Conservation (phyloP, 2,329 filamentous ascomycete genomes). For the Botryotinia calthae region DNA sequence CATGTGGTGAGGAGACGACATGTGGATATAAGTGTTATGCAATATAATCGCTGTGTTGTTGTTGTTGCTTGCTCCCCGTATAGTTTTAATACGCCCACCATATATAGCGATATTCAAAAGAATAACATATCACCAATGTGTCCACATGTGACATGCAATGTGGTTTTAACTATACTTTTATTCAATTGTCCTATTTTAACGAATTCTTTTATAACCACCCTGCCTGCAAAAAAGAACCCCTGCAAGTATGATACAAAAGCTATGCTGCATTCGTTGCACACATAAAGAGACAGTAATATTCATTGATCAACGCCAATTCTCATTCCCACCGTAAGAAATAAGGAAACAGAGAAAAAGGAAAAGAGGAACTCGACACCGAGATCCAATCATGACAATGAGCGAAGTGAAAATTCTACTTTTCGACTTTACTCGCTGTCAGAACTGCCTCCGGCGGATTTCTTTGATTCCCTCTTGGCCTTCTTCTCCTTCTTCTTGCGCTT, state of each 20-base stretch:
- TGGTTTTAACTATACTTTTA: neutral
- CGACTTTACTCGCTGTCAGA: constrained; percentile 48
- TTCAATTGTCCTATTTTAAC: neutral
- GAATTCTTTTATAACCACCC: constrained; percentile 12
- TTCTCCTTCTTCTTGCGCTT: constrained; percentile 54
- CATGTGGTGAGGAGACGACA: neutral
- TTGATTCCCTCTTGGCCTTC: constrained; percentile 50
- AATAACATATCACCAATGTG: neutral
- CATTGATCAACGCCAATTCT: constrained; percentile 15
- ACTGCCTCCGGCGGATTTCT: constrained; percentile 43
- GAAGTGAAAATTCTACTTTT: constrained; percentile 2
- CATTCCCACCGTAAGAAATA: constrained; percentile 11
- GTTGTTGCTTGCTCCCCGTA: neutral
- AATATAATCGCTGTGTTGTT: neutral
- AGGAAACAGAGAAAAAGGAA: constrained; percentile 6
- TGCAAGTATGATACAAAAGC: constrained; percentile 18
- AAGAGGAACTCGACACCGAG: neutral
- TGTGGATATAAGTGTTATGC: neutral
- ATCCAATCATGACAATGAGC: neutral
- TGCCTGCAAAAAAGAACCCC: constrained; percentile 14
- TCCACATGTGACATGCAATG: neutral
- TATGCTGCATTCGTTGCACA: constrained; percentile 14
- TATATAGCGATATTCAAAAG: neutral
- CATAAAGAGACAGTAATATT: constrained; percentile 7
- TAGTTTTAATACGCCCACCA: neutral